Conservation (phyloP, 202 grass and related monocot species). For the Zoysia matrella region DNA sequence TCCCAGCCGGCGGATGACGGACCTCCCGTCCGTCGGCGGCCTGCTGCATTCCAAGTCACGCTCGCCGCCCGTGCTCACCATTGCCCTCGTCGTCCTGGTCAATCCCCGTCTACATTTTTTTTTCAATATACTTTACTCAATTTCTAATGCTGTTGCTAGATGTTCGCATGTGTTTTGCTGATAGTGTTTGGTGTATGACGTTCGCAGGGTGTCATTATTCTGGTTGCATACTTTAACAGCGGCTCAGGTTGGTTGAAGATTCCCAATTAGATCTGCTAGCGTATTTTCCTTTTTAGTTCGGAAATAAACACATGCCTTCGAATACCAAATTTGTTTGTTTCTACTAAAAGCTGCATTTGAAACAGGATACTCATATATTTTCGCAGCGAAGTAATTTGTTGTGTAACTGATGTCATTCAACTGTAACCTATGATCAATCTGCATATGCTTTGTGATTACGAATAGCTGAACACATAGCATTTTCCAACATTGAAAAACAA, state of each 20-base stretch:
- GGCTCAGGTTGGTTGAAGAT: slow-evolving; percentile 57
- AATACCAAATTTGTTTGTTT: not conserved
- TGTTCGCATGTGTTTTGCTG: not conserved
- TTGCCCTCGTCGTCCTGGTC: slow-evolving; percentile 83
- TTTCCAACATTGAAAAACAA: no score
- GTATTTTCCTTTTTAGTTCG: not conserved
- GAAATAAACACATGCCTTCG: not conserved
- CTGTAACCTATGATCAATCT: not conserved
- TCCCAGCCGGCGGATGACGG: no score
- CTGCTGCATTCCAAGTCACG: slow-evolving; percentile 60
- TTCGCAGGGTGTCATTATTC: slow-evolving; percentile 63
- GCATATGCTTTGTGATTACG: no score
- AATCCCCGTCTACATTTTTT: not conserved
- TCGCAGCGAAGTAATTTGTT: not conserved
- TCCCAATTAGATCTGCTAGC: not conserved
- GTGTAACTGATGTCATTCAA: not conserved
- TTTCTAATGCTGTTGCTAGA: not conserved
- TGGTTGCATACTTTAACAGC: slow-evolving; percentile 68
- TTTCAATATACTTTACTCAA: not conserved
- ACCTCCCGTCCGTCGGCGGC: no score
- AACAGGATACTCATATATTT: not conserved
- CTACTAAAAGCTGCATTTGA: not conserved
- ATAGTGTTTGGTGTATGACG: not conserved
- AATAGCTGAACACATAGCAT: no score
- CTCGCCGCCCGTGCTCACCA: slow-evolving; percentile 74